phyloP scores from a whole-genome alignment of 345 rosid genomes.

The Salix caprea region DNA sequence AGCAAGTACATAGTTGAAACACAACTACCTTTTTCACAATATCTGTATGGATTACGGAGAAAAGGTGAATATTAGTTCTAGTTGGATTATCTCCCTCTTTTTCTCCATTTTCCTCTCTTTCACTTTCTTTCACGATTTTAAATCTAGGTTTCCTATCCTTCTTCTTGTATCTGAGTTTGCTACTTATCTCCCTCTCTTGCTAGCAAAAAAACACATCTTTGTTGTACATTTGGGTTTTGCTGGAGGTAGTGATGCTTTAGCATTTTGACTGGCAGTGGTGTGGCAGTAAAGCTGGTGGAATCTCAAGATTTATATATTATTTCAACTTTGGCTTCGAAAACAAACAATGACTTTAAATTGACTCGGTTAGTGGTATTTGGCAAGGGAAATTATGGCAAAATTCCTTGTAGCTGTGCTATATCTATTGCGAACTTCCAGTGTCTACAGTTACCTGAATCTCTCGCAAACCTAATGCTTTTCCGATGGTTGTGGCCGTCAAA shows the following conservation, averaged over 20 bases:
- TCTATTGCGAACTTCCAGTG: not conserved
- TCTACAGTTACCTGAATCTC: constrained; percentile 83
- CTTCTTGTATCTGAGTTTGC: not conserved
- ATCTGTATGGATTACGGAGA: not conserved
- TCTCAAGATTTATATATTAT: not conserved
- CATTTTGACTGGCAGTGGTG: not conserved
- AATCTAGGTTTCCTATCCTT: not conserved
- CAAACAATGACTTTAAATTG: not conserved
- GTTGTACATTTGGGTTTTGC: not conserved
- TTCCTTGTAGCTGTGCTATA: not conserved
- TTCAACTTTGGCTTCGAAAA: not conserved
- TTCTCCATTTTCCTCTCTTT: not conserved
- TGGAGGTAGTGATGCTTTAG: not conserved
- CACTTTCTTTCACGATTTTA: not conserved
- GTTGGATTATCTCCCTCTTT: not conserved
- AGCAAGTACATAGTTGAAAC: not conserved
- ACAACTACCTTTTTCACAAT: not conserved
- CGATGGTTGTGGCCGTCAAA: constrained; percentile 96
- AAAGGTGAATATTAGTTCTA: not conserved
- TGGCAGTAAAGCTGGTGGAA: not conserved
- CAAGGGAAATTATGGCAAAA: not conserved
- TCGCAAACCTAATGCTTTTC: constrained; percentile 83
- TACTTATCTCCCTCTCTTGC: not conserved
- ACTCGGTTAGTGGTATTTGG: not conserved
- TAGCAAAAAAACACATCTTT: not conserved